Conservation (phyloP, 495 filamentous ascomycete species). For the Aspergillus ostianus region DNA sequence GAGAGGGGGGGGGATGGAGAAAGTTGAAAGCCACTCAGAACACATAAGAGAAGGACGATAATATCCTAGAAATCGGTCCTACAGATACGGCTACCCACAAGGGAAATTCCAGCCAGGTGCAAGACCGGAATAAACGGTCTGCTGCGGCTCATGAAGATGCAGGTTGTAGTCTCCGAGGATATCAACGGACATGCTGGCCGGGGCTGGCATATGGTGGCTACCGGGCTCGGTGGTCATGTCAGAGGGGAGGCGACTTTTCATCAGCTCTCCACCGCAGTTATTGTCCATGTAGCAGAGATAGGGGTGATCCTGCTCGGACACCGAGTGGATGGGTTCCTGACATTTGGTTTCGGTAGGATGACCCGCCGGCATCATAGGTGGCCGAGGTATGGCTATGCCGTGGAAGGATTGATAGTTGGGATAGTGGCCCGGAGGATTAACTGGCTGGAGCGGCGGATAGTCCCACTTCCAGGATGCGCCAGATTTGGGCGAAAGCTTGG, state of each 20-base stretch:
- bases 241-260: conserved; percentile 17
- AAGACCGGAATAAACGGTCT: conserved; percentile 27
- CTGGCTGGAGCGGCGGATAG: conserved; percentile 25
- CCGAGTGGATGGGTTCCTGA: conserved; percentile 10
- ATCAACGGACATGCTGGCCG: conserved; percentile 23
- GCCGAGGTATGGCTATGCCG: conserved; percentile 23
- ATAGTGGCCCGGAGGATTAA: conserved; percentile 19
- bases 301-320: conserved; percentile 13
- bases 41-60: conserved; percentile 15
- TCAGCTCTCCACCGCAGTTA: conserved; percentile 11
- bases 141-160: conserved; percentile 22
- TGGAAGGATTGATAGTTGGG: conserved; percentile 30
- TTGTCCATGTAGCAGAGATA: conserved; percentile 21
- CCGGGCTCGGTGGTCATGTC: conserved; percentile 14
- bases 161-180: conserved; percentile 31
- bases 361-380: conserved; percentile 17
- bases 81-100: conserved; percentile 19
- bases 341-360: conserved; percentile 24
- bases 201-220: conserved; percentile 16
- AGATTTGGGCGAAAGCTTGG: conserved; percentile 21
- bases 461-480: conserved; percentile 36
- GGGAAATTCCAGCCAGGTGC: conserved; percentile 35
- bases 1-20: background rate
- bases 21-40: conserved; percentile 3
- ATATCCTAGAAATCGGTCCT: background rate